phyloP scores from a whole-genome alignment of 371 early-diverging fungal species.

The Nosema granulosis region DNA sequence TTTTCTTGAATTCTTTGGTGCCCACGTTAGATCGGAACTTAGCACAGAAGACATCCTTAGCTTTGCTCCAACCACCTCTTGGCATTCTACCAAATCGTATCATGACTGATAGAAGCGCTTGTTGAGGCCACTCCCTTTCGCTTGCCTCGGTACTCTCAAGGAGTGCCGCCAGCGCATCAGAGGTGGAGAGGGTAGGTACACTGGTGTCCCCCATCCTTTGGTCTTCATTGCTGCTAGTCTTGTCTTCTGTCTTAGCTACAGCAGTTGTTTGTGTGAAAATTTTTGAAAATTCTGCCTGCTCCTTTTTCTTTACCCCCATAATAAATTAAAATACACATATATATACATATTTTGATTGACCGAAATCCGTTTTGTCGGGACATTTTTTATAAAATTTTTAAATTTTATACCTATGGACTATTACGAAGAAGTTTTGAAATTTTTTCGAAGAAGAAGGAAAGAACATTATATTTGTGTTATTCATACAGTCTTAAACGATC shows the following conservation, averaged over 20 bases:
- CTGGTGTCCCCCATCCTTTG: not conserved
- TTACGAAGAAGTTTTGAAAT: too few species aligned
- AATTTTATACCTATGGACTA: too few species aligned
- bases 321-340: not conserved
- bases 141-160: not conserved
- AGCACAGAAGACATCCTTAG: conserved; percentile 3
- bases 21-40: not conserved
- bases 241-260: not conserved
- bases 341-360: too few species aligned
- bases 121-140: conserved; percentile 9
- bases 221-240: not conserved
- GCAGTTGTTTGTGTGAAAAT: not conserved
- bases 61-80: conserved; percentile 10
- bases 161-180: not conserved
- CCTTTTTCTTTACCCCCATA: conserved; percentile 1
- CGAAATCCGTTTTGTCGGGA: too few species aligned
- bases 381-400: too few species aligned
- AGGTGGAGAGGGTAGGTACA: not conserved
- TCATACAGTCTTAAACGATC: too few species aligned
- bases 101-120: not conserved
- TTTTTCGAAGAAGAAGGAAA: too few species aligned
- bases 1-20: not conserved
- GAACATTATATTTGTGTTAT: too few species aligned
- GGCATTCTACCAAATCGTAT: conserved; percentile 16
- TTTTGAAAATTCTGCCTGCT: not conserved